Conservation (phyloP, 2,329 filamentous ascomycete genomes). For the Epichloe sp. region DNA sequence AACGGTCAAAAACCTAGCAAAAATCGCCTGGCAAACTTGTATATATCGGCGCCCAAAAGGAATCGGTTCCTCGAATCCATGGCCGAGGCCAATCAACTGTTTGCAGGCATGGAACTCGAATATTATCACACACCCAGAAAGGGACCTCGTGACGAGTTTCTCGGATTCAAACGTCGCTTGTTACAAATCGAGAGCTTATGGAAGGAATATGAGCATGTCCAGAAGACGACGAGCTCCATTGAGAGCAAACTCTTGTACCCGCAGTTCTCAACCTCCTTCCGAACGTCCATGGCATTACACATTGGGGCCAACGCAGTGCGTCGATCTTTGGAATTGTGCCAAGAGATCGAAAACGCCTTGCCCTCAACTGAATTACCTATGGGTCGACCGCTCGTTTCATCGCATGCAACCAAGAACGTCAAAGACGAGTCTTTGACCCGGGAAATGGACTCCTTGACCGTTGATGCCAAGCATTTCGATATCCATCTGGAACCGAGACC, state of each 20-base stretch:
- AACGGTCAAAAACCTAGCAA: conserved; percentile 4
- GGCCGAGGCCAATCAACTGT: conserved; percentile 7
- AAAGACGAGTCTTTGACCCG: no score
- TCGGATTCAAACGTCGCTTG: conserved; percentile 13
- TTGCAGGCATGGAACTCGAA: neutral
- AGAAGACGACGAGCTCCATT: conserved; percentile 17
- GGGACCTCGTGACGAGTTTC: neutral
- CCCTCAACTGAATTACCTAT: conserved; percentile 1
- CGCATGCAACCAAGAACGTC: neutral
- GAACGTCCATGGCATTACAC: conserved; percentile 17
- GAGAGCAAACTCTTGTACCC: conserved; percentile 23
- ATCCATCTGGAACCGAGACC: neutral
- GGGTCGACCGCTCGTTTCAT: neutral
- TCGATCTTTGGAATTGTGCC: conserved; percentile 11
- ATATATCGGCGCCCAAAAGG: conserved; percentile 12
- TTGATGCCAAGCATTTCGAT: neutral
- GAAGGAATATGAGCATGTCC: conserved; percentile 19
- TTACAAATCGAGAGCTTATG: conserved; percentile 22
- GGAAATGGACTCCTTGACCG: neutral
- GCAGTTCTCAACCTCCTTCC: conserved; percentile 15
- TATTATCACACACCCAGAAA: neutral
- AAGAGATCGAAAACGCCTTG: conserved; percentile 9
- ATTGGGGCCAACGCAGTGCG: conserved; percentile 13
- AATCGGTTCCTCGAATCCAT: conserved; percentile 13
- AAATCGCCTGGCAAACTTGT: conserved; percentile 13